A percentile compares a stretch with the other conserved stretches of the same genome.
phyloP scores from a whole-genome alignment of 495 filamentous ascomycete genomes.

The Xylaria intraflava region DNA sequence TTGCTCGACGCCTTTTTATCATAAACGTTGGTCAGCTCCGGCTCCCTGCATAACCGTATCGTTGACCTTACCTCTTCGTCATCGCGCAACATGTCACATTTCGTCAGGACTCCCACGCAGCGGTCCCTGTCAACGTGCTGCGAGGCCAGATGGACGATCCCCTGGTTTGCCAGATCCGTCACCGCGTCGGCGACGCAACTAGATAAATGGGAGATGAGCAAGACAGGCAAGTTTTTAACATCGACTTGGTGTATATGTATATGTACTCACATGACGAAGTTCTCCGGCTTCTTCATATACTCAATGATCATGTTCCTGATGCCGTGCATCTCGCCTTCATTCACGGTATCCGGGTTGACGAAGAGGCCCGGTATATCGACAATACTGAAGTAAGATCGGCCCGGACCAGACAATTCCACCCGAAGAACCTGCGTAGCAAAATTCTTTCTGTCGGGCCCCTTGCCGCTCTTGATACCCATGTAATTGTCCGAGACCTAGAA shows the following conservation, averaged over 20 bases:
- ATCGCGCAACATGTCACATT: slow-evolving; percentile 37
- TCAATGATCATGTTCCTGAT: slow-evolving; percentile 31
- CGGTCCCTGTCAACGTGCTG: slow-evolving; percentile 29
- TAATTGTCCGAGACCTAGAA: neutral
- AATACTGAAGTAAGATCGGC: slow-evolving; percentile 43
- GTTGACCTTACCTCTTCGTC: neutral
- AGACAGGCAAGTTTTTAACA: slow-evolving; percentile 10
- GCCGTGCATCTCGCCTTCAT: slow-evolving; percentile 22
- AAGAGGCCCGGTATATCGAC: slow-evolving; percentile 52
- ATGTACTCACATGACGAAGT: slow-evolving; percentile 41
- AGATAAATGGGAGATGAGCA: neutral
- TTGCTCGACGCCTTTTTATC: slow-evolving; percentile 18
- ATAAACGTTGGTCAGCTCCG: slow-evolving; percentile 27
- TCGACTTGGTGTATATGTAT: too few relatives aligned
- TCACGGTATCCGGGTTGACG: slow-evolving; percentile 25
- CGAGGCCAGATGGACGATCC: slow-evolving; percentile 29
- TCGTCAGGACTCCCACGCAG: slow-evolving; percentile 44
- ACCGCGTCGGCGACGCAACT: slow-evolving; percentile 28
- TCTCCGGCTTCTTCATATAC: slow-evolving; percentile 41
- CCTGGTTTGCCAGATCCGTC: slow-evolving; percentile 26
- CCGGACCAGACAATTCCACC: slow-evolving; percentile 45
- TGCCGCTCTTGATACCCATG: slow-evolving; percentile 5
- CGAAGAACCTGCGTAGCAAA: slow-evolving; percentile 45
- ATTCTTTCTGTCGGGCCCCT: slow-evolving; percentile 7
- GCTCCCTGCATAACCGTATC: neutral